Base-by-base conservation (phyloP, 352 stramenopile species). In the Pythium phragmitis region DNA sequence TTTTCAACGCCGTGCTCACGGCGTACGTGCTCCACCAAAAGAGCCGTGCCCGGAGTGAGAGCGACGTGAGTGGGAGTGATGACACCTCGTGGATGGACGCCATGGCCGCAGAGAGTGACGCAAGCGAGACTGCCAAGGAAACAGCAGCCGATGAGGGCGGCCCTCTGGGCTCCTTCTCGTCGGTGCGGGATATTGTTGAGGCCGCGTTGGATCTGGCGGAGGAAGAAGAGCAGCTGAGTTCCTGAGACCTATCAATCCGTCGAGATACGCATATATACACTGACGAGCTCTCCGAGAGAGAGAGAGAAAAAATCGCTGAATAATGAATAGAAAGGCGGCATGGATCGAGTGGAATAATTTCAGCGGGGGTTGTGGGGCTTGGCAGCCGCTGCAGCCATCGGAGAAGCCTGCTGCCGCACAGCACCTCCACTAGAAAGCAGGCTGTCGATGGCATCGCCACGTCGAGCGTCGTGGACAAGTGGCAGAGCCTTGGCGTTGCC, bases 1-100 rank as follows among this genome's bases (percentile, higher is more conserved):
- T 88, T 57, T 91, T 91, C 53, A 70, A 74, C 34, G 79, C 79
- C 4, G 82, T 91, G 67, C 69, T 91, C 17, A 79, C 74, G 0
- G 82, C 82, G 26, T 91, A 88, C 47, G 73, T 87, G 36, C 56
- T 77, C n/a, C 80, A 77, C 63, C 71, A 88, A 48, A 83, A 68
- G 66, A 72, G 58, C n/a, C 50, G 64, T 0, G 56, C 63, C 21
- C 56, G 63, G n/a, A 65, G 56, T 55, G 42, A 67, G 46, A 43
- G 70, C 30, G 63, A 74, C 42, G 50, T 47, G 28, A 63, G 58
- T 26, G 68, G 63, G 12, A 53, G 43, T 26, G 67, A 69, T 54
- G 60, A 67, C 54, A 45, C 48, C 8, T 43, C 55, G 9, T 63
- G 59, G 63, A 30, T 69, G 30, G 63, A 74, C 43, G 63, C 70